Evolutionary conservation across 495 filamentous ascomycete genomes (phyloP).

Genomic region (Neurospora intermedia): DNA sequence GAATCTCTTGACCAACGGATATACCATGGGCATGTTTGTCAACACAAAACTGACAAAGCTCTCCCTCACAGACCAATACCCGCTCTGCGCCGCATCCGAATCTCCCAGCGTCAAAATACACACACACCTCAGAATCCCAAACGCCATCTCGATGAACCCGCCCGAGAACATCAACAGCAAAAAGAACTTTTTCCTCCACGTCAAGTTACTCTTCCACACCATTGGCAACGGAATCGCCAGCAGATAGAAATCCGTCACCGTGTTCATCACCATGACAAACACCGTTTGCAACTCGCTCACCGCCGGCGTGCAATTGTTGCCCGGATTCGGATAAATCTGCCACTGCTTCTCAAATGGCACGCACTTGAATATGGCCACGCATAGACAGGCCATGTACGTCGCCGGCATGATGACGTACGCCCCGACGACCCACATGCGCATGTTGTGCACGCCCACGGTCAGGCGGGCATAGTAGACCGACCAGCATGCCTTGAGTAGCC

Average conservation of each 20-base stretch:
- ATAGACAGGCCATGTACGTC: conserved; percentile 45
- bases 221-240: conserved; percentile 44
- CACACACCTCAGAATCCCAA: conserved; percentile 37
- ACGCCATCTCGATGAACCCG: conserved; percentile 39
- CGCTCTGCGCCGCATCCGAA: conserved; percentile 18
- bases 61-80: conserved; percentile 40
- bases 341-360: conserved; percentile 39
- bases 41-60: conserved; percentile 43
- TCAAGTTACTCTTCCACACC: conserved; percentile 38
- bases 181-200: conserved; percentile 34
- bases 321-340: conserved; percentile 47
- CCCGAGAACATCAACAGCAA: conserved; percentile 39
- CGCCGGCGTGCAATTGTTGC: conserved; percentile 42
- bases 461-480: conserved; percentile 50
- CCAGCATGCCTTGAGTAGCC: conserved; percentile 49
- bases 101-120: conserved; percentile 29
- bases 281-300: conserved; percentile 34
- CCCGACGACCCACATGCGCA: conserved; percentile 34
- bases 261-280: conserved; percentile 38
- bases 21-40: conserved; percentile 43
- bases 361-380: conserved; percentile 45
- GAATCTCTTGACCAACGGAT: conserved; percentile 29
- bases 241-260: conserved; percentile 43
- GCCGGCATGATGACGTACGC: conserved; percentile 40
- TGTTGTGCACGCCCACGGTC: conserved; percentile 28